Percentiles rank a stretch among this genome's conserved stretches.
phyloP scores from a whole-genome alignment of 2,329 filamentous ascomycete genomes.

The Alternaria rosae region DNA sequence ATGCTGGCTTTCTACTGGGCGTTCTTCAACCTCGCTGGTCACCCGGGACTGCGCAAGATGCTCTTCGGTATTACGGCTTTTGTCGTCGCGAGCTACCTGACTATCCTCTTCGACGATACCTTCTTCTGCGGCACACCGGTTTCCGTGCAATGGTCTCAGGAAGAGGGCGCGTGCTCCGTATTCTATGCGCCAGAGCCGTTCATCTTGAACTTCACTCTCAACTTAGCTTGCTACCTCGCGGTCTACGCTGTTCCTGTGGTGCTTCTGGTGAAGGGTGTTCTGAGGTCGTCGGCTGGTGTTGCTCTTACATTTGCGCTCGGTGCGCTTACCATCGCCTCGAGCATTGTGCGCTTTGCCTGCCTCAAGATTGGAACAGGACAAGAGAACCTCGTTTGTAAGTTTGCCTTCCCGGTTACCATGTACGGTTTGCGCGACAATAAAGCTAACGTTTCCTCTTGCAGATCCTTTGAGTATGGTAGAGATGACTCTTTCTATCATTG shows the following conservation, averaged over 20 bases:
- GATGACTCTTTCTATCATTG: slow-evolving; percentile 32
- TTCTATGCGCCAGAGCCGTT: slow-evolving; percentile 34
- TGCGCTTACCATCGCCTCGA: slow-evolving; percentile 25
- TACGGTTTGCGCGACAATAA: neutral
- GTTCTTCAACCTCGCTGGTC: slow-evolving; percentile 27
- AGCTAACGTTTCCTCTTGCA: neutral
- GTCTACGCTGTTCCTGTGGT: slow-evolving; percentile 26
- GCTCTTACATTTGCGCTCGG: slow-evolving; percentile 26
- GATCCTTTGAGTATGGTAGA: slow-evolving; percentile 33
- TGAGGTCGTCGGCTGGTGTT: slow-evolving; percentile 20
- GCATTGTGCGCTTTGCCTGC: slow-evolving; percentile 28
- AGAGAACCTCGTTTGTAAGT: slow-evolving; percentile 37
- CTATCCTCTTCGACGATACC: slow-evolving; percentile 31
- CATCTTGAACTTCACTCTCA: slow-evolving; percentile 36
- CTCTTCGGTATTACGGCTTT: slow-evolving; percentile 29
- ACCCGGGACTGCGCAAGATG: slow-evolving; percentile 32
- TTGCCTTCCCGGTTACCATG: rapidly evolving
- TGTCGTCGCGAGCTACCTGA: slow-evolving; percentile 27
- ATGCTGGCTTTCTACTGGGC: slow-evolving; percentile 36
- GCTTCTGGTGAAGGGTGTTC: slow-evolving; percentile 17
- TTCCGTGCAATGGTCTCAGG: slow-evolving; percentile 30
- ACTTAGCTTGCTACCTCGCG: slow-evolving; percentile 28
- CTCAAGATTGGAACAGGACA: slow-evolving; percentile 32
- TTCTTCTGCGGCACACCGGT: slow-evolving; percentile 31
- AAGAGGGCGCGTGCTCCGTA: slow-evolving; percentile 31